Evolutionary conservation across 805 yeast species (phyloP).

Genomic region (Wickerhamiella spandovensis): DNA sequence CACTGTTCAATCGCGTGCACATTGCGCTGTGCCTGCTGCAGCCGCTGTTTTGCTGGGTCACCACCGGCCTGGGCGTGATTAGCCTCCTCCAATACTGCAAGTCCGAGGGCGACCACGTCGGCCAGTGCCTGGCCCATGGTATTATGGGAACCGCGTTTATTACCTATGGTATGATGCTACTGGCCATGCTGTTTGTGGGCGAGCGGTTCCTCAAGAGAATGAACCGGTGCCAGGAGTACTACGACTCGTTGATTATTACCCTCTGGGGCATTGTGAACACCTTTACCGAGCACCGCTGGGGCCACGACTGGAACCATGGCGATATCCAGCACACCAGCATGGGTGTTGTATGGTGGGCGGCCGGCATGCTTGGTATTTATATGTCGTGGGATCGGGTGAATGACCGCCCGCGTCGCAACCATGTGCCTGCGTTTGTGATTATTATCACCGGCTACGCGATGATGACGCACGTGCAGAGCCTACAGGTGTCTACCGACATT

Average conservation of each 20-base stretch:
- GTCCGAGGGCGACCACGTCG: constrained; percentile 56
- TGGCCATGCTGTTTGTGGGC: constrained; percentile 56
- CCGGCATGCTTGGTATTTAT: constrained; percentile 76
- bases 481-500: constrained; percentile 69
- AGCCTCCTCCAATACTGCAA: constrained; percentile 75
- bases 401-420: constrained; percentile 41
- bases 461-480: constrained; percentile 75
- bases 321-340: constrained; percentile 91
- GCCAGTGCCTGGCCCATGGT: constrained; percentile 95
- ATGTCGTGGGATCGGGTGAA: constrained; percentile 46
- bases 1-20: constrained; percentile 21
- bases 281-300: constrained; percentile 96
- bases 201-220: constrained; percentile 36
- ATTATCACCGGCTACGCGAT: constrained; percentile 89
- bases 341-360: constrained; percentile 96
- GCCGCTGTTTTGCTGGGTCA: constrained; percentile 56
- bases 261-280: constrained; percentile 89
- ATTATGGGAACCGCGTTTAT: constrained; percentile 90
- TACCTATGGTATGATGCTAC: constrained; percentile 59
- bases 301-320: constrained; percentile 83
- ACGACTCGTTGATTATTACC: constrained; percentile 69
- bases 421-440: constrained; percentile 68
- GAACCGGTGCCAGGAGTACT: constrained; percentile 65
- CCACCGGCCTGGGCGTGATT: constrained; percentile 67
- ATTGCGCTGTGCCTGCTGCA: constrained; percentile 23